Base-by-base conservation (phyloP, 2,329 filamentous ascomycete species). In the Trichoderma atroviride region DNA sequence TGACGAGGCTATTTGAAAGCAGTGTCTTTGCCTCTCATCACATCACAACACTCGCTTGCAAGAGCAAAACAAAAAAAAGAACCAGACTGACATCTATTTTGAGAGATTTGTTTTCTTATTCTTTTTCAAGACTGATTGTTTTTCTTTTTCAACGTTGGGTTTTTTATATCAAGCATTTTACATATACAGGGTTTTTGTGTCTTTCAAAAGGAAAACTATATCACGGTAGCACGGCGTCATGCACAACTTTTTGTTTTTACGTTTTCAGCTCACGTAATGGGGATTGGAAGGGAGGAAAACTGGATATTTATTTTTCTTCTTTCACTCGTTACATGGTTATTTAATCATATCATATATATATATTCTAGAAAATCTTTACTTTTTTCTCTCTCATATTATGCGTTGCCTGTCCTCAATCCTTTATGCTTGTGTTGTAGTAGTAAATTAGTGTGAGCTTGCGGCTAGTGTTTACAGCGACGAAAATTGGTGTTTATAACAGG, bases 151-250 rank as follows among this genome's bases (percentile, higher is more conserved):
- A n/a, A 43, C 40, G 40, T 43, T 43, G 40, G 40, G 19, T 43
- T n/a, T 43, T 37, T 64, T 4, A 31, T 37, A 56, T 27, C 62
- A 7, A n/a, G 52, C 62, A 63, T 62, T 43, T 67, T 59, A 50
- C 55, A 67, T 58, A 67, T 59, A 67, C 64, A 67, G 64, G 55
- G 35, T 29, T 59, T 52, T 66, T 50, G 64, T 58, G 22, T 67
- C 50, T 66, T 35, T 66, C 24, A 67, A 67, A 67, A 59, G 64
- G 64, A 58, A 66, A 52, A 58, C n/a, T 50, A 50, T 37, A 59
- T 67, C 40, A 67, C 31, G 64, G 53, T 58, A 59, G 64, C 64
- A 67, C 64, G 64, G 64, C 40, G 64, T 67, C 40, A 22, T n/a
- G 58, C 40, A 43, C 64, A 52, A 29, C 22, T 22, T 13, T 58